Evolutionary conservation across 371 early-diverging fungal species (phyloP).

Genomic region (Haplosporangium sp.): DNA sequence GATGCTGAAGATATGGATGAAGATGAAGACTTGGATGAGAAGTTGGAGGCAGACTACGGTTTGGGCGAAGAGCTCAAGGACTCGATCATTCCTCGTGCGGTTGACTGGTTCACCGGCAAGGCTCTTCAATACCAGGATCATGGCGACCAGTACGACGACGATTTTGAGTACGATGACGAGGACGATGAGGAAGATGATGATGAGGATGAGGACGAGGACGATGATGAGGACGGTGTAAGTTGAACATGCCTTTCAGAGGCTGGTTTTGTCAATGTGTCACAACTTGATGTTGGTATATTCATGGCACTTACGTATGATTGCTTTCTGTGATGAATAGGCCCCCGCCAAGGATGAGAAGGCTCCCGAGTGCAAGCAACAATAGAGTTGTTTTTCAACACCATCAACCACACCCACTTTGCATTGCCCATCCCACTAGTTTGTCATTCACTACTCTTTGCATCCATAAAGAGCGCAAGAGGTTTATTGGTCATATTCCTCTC

Average conservation of each 20-base stretch:
- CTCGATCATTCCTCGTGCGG: constrained; percentile 92
- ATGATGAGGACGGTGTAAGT: constrained; percentile 61
- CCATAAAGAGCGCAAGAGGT: too few species aligned
- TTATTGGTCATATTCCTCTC: too few species aligned
- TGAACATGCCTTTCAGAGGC: neutral
- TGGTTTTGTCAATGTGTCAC: too few species aligned
- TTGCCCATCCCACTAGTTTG: too few species aligned
- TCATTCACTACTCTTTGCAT: too few species aligned
- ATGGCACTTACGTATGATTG: too few species aligned
- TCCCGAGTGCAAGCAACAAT: constrained; percentile 68
- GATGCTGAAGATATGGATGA: constrained; percentile 77
- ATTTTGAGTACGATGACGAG: constrained; percentile 59
- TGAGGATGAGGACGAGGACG: constrained; percentile 73
- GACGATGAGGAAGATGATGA: constrained; percentile 70
- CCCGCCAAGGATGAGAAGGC: constrained; percentile 64
- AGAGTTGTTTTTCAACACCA: constrained; percentile 4
- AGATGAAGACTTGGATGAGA: constrained; percentile 78
- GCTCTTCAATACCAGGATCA: constrained; percentile 85
- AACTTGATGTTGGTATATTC: too few species aligned
- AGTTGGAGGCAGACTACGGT: constrained; percentile 93
- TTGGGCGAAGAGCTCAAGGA: constrained; percentile 96
- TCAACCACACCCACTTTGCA: neutral
- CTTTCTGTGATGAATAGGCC: neutral
- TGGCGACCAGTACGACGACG: constrained; percentile 73
- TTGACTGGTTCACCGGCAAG: constrained; percentile 98